Conservation (phyloP, 2,329 filamentous ascomycete genomes). For the Microcyclospora pomicola region DNA sequence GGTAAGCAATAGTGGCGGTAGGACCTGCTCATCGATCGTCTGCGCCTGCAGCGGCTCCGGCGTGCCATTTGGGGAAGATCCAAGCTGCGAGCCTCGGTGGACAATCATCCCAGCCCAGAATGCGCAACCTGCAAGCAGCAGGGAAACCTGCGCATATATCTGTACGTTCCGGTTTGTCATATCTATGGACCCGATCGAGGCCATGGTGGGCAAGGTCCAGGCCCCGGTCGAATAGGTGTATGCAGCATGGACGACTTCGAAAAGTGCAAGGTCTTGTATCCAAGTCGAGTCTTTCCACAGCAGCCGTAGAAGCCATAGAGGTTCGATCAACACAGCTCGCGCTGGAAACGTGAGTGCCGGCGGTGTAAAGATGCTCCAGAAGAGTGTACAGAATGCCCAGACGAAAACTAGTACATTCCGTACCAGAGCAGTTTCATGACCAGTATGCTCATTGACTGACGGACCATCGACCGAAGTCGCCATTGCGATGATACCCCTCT, state of each 20-base stretch:
- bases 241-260: constrained; percentile 11
- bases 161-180: constrained; percentile 8
- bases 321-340: constrained; percentile 18
- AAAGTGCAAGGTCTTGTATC: constrained; percentile 15
- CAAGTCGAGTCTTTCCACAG: constrained; percentile 11
- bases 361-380: constrained; percentile 21
- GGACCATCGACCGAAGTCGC: too few relatives aligned
- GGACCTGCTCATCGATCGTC: constrained; percentile 19
- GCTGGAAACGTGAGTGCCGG: constrained; percentile 18
- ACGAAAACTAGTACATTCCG: constrained; percentile 5
- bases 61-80: constrained; percentile 2
- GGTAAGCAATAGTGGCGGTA: constrained; percentile 46
- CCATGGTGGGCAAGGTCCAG: constrained; percentile 9
- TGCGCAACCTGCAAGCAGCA: constrained; percentile 16
- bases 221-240: constrained; percentile 13
- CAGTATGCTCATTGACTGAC: too few relatives aligned
- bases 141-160: constrained; percentile 15
- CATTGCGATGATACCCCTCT: too few relatives aligned
- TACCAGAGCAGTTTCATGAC: too few relatives aligned
- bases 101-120: constrained; percentile 18
- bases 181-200: constrained; percentile 5
- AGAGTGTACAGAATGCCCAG: constrained; percentile 15
- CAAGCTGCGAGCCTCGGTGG: constrained; percentile 14
- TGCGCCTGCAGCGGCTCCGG: constrained; percentile 7
- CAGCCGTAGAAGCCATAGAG: constrained; percentile 16